Evolutionary conservation across 2,329 filamentous ascomycete genomes (phyloP), one percentile per base, ranked within the genome.

Genomic region (Aquanectria penicillioides): DNA sequence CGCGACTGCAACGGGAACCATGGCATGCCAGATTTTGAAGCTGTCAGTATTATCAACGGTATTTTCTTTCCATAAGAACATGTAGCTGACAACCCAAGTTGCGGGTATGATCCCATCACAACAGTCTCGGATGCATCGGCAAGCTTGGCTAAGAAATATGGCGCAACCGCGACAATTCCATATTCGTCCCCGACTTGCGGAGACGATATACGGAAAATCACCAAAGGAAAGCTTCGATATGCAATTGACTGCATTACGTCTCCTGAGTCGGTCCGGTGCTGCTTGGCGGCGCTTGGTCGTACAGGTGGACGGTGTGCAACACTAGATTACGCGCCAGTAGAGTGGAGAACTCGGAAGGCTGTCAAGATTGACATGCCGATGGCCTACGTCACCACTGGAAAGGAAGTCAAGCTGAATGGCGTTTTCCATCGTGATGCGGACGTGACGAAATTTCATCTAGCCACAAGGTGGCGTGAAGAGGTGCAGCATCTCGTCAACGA

Each of bases 231-330:
- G 3, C 17, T 46, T 11, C 28, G 9, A 9, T 20, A 46, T 29
- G 41, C 41, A 46, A 46, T 46, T 12, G 41, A 46, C 18, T 46
- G 41, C 41, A 46, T 46, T 20, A 46, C 41, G 12, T 46, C 41
- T 11, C 41, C 41, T 10, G 41, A 46, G 41, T 46, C 41, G n/a
- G 18, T 46, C 12, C 26, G 26, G 11, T 46, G 41, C 41, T 46
- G 41, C 28, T 46, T 23, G 17, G 3, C 41, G 18, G 41, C 41
- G 0, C 41, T 46, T 5, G 41, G 41, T 5, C 41, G 41, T 18
- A 28, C 33, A 3, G 41, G 41, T 13, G 41, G 17, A n/a, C 22
- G 15, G 28, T 46, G 41, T 17, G 41, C 17, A 8, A 46, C 41
- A 13, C 41, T 46, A 12, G 41, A 46, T 7, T 22, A 46, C 12